Evolutionary conservation across 2,329 filamentous ascomycete species (phyloP).

Genomic region (Apiospora sp.): DNA sequence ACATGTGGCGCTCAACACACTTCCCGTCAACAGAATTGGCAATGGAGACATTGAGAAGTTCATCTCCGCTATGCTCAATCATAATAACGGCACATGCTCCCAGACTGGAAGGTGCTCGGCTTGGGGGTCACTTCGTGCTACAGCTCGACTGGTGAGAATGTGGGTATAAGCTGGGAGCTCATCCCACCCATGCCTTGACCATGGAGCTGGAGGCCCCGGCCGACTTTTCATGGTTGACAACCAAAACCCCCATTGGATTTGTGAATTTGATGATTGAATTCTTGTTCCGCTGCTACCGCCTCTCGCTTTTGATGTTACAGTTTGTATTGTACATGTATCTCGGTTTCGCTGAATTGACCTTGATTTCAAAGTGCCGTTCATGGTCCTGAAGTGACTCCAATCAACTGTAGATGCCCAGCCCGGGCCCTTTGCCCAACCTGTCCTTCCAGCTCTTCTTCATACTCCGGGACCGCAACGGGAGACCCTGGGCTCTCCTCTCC

Average conservation of each 20-base stretch:
- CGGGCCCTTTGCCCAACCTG: conserved; percentile 11
- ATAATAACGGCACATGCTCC: neutral
- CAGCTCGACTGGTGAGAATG: neutral
- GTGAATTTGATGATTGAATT: too few relatives aligned
- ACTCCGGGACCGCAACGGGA: neutral
- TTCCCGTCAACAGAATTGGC: neutral
- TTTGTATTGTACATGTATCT: neutral
- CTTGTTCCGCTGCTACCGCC: neutral
- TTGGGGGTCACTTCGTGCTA: neutral
- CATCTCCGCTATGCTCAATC: neutral
- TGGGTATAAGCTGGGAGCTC: neutral
- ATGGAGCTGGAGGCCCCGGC: neutral
- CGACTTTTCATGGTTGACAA: neutral
- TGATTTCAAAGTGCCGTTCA: neutral
- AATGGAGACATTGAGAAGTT: neutral
- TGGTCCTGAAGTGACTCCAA: neutral
- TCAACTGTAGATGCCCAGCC: conserved; percentile 8
- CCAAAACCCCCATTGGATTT: too few relatives aligned
- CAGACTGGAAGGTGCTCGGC: neutral
- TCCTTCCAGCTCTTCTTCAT: conserved; percentile 22
- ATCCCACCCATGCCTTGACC: neutral
- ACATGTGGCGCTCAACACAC: neutral
- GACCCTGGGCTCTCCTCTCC: neutral
- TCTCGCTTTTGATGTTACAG: neutral
- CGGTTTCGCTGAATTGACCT: neutral